Evolutionary conservation across 352 stramenopile species (phyloP).

Genomic region (Phytopythium helicoides): DNA sequence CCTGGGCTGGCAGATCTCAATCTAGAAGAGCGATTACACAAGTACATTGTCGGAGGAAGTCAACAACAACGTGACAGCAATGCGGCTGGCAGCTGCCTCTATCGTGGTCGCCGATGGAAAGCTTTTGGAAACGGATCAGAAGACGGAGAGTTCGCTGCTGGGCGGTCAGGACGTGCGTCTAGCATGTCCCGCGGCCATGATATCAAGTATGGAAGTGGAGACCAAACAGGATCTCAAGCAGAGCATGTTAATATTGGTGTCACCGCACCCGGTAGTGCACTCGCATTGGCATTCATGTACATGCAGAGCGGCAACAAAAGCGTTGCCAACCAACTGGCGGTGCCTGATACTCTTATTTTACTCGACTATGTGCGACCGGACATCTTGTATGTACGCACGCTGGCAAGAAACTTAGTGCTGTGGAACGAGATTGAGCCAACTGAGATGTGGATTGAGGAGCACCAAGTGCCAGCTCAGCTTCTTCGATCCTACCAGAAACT

Average conservation of each 20-base stretch:
- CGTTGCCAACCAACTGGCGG: conserved; percentile 77
- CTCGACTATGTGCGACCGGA: conserved; percentile 97
- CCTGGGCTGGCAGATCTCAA: conserved; percentile 93
- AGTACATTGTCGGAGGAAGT: conserved; percentile 90
- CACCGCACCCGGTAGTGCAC: conserved; percentile 90
- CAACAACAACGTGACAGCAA: conserved; percentile 44
- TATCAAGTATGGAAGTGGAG: conserved; percentile 2
- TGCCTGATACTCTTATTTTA: conserved; percentile 95
- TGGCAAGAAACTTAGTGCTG: conserved; percentile 94
- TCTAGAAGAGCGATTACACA: conserved; percentile 96
- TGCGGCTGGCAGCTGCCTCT: conserved; percentile 55
- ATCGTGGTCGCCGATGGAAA: conserved; percentile 68
- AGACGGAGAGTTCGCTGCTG: conserved; percentile 1
- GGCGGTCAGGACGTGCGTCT: background rate
- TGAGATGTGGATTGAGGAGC: conserved; percentile 86
- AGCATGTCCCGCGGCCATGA: background rate
- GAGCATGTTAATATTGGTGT: conserved; percentile 96
- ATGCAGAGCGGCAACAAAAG: conserved; percentile 91
- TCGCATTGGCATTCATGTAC: conserved; percentile 97
- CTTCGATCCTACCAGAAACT: conserved; percentile 44
- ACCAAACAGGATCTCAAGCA: background rate
- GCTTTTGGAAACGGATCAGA: conserved; percentile 37
- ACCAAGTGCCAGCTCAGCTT: conserved; percentile 60
- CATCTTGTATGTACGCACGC: conserved; percentile 92
- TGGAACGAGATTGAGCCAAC: conserved; percentile 94